Base-by-base conservation (phyloP, 1,284 basidiomycete species). In the Testicularia cyperi region DNA sequence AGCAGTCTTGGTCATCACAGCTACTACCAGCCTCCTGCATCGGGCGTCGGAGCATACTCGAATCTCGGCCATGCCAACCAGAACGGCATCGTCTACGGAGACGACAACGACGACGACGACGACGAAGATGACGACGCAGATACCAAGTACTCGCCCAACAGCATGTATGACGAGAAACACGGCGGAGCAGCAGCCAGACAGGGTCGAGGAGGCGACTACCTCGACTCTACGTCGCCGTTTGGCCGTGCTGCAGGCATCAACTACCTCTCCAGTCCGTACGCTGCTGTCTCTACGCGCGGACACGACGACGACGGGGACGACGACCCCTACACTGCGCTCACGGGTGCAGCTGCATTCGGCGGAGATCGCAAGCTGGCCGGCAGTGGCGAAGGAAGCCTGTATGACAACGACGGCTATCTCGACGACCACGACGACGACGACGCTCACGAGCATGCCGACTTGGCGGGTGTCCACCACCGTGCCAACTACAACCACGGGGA, bases 151-250 rank as follows among this genome's bases (percentile, higher is more conserved):
- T 45, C 60, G n/a, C 45, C 37, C 19, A 28, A 30, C 30, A 24
- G 34, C 26, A 35, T 18, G 18, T 48, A 66, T 26, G 63, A 56
- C 28, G 67, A 67, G 29, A 63, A 68, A 38, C 22, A 55, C n/a
- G 41, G 35, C 12, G 38, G 38, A 14, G 30, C 36, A 15, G 24
- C 43, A 10, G 27, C 30, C 20, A 33, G n/a, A n/a, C n/a, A n/a
- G n/a, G n/a, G n/a, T n/a, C n/a, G n/a, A n/a, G n/a, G n/a, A n/a
- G 8, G 9, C 10, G 33, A 21, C 33, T 20, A 35, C 8, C 10
- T 6, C 6, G 18, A 41, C 2, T 25, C 14, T 22, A 19, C 40
- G 5, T 49, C 57, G 16, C 57, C 51, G 0, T 48, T 48, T 15
- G 44, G 31, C 3, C 18, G 44, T 9, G 44, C 53, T 9, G 42